These are phyloP conservation scores for Clarireedia homoeocarpa DNA, from an alignment of 2,329 filamentous ascomycete genomes.

Conservation along the genomic window DNA sequence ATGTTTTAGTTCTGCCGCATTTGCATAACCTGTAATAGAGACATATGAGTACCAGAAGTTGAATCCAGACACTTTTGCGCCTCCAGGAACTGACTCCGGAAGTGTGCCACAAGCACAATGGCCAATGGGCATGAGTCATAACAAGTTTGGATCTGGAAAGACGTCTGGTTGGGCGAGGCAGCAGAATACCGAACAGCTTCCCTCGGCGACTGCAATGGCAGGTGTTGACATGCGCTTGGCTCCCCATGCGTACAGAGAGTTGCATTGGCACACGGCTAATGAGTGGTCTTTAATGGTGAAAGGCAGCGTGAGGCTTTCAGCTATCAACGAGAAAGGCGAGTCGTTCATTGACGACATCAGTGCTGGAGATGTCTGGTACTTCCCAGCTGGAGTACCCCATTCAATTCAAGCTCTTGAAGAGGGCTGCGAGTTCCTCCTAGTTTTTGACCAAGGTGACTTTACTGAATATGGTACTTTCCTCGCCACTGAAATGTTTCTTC, in stretches of 20 bases:
- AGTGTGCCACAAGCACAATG: conserved; percentile 41
- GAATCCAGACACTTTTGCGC: conserved; percentile 46
- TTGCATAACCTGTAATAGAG: conserved; percentile 16
- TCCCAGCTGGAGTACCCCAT: conserved; percentile 42
- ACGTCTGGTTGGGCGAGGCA: conserved; percentile 48
- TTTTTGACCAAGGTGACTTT: conserved; percentile 52
- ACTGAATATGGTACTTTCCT: conserved; percentile 54
- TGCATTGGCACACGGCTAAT: conserved; percentile 53
- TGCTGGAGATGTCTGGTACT: conserved; percentile 48
- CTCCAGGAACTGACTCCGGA: conserved; percentile 45
- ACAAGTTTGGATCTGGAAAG: conserved; percentile 32
- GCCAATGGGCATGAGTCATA: conserved; percentile 46
- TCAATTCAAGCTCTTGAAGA: conserved; percentile 47
- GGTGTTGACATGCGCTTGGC: conserved; percentile 52
- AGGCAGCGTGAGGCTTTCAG: conserved; percentile 43
- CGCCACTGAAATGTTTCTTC: conserved; percentile 27
- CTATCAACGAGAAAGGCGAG: conserved; percentile 44
- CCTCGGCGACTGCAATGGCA: conserved; percentile 40
- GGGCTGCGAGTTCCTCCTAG: conserved; percentile 50
- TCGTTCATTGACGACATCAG: conserved; percentile 41
- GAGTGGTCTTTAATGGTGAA: conserved; percentile 47
- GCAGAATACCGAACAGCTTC: conserved; percentile 45
- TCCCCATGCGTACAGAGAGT: conserved; percentile 51
- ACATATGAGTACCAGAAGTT: conserved; percentile 43
- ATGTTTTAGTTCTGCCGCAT: not conserved